A percentile compares a stretch with the other conserved stretches of the same genome.
Evolutionary conservation across 495 filamentous ascomycete species (phyloP).

Genomic region (Hyphodiscus hymeniophilus): DNA sequence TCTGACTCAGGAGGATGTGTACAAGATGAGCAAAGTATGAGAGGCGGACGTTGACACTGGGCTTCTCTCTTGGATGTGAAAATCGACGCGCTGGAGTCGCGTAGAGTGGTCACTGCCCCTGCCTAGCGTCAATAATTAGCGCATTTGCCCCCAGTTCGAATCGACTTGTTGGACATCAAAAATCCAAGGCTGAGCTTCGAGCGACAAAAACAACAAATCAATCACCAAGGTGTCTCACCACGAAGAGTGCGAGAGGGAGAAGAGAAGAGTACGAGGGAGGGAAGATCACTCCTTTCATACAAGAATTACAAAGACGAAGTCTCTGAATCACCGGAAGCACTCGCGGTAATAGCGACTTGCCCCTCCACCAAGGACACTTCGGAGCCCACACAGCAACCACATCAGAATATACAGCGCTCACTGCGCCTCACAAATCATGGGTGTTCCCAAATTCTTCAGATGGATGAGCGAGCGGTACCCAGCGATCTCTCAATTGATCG

Average conservation of each 20-base stretch:
- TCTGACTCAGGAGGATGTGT: too few species aligned
- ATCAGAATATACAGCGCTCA: conserved; percentile 6
- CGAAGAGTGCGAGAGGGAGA: conserved; percentile 1
- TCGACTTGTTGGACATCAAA: too few species aligned
- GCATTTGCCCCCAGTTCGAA: too few species aligned
- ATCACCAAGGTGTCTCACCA: conserved; percentile 2
- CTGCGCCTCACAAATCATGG: conserved; percentile 38
- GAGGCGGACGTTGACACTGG: not conserved
- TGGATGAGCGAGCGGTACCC: conserved; percentile 99
- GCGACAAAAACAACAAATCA: conserved; percentile 7
- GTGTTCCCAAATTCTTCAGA: conserved; percentile 86
- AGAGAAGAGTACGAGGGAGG: not conserved
- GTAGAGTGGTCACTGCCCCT: too few species aligned
- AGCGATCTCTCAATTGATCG: conserved; percentile 95
- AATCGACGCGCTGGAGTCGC: too few species aligned
- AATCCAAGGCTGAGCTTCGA: not conserved
- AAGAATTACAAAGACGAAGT: not conserved
- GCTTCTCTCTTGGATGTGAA: too few species aligned
- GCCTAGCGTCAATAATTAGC: too few species aligned
- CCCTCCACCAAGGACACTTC: conserved; percentile 7
- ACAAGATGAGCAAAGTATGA: not conserved
- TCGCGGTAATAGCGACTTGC: conserved; percentile 20
- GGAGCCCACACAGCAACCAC: conserved; percentile 3
- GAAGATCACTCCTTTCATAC: not conserved
- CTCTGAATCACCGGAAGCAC: not conserved